These are phyloP conservation scores for Boletus smithii DNA, from an alignment of 1,284 basidiomycete genomes.

Conservation along the genomic window DNA sequence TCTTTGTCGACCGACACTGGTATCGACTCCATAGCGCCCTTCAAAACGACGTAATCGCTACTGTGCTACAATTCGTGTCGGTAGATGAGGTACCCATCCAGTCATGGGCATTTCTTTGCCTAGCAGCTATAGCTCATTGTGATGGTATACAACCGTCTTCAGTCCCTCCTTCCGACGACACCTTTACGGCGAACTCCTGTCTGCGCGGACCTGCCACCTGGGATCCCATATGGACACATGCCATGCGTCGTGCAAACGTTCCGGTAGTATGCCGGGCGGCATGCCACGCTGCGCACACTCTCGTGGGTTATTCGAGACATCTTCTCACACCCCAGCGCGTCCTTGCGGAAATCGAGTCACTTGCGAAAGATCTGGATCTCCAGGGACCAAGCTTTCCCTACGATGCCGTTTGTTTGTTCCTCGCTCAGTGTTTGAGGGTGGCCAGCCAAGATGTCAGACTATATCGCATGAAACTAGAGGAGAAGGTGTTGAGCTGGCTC, in stretches of 20 bases:
- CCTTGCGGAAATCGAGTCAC: constrained; percentile 66
- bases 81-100: constrained; percentile 66
- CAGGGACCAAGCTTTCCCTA: constrained; percentile 83
- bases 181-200: not conserved
- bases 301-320: constrained; percentile 44
- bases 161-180: constrained; percentile 4
- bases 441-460: constrained; percentile 77
- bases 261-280: constrained; percentile 73
- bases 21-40: constrained; percentile 51
- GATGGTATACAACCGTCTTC: constrained; percentile 32
- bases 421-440: constrained; percentile 62
- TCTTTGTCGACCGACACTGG: constrained; percentile 81
- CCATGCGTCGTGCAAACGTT: constrained; percentile 68
- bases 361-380: constrained; percentile 78
- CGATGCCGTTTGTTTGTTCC: constrained; percentile 83
- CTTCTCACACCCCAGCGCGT: constrained; percentile 56
- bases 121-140: constrained; percentile 64
- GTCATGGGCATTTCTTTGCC: constrained; percentile 79
- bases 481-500: constrained; percentile 82
- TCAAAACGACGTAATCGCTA: constrained; percentile 51
- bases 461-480: constrained; percentile 77
- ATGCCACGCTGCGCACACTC: constrained; percentile 66
- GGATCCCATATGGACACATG: constrained; percentile 79
- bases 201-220: constrained; percentile 44
- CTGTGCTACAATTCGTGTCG: constrained; percentile 59